Evolutionary conservation across 208 protist species (phyloP).

Genomic region (Blastocrithidia nonstop): DNA sequence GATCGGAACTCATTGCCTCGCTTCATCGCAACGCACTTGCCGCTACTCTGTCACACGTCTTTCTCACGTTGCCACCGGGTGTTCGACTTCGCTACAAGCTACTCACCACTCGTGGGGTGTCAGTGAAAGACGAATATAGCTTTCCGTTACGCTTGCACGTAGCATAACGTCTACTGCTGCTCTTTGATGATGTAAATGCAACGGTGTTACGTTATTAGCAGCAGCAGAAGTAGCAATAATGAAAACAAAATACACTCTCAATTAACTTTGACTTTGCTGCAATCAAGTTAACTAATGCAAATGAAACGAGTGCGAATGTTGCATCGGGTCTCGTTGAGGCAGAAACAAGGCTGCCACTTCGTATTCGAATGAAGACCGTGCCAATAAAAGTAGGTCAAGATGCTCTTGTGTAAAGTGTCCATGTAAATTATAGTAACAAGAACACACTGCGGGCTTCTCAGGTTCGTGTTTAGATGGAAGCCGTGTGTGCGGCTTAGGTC

Average conservation of each 20-base stretch:
- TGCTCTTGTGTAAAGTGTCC: not conserved
- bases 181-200: constrained; percentile 32
- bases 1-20: too few relatives aligned
- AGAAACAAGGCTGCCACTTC: too few relatives aligned
- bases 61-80: constrained; percentile 25
- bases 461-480: constrained; percentile 18
- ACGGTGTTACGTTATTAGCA: constrained; percentile 2
- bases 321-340: too few relatives aligned
- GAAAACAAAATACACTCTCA: not conserved
- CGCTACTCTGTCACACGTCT: constrained; percentile 1
- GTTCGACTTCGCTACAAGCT: constrained; percentile 31
- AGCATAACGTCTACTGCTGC: constrained; percentile 41
- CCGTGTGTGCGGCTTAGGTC: constrained; percentile 8
- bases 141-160: constrained; percentile 34
- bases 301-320: too few relatives aligned
- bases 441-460: constrained; percentile 3
- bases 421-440: not conserved
- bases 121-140: constrained; percentile 22
- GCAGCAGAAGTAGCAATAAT: not conserved
- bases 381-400: not conserved
- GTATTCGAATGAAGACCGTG: too few relatives aligned
- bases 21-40: not conserved
- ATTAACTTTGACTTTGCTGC: not conserved
- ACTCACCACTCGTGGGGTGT: constrained; percentile 45
- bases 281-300: too few relatives aligned